Conservation (phyloP, 108 stramenopile genomes). For the Fistulifera solaris region DNA sequence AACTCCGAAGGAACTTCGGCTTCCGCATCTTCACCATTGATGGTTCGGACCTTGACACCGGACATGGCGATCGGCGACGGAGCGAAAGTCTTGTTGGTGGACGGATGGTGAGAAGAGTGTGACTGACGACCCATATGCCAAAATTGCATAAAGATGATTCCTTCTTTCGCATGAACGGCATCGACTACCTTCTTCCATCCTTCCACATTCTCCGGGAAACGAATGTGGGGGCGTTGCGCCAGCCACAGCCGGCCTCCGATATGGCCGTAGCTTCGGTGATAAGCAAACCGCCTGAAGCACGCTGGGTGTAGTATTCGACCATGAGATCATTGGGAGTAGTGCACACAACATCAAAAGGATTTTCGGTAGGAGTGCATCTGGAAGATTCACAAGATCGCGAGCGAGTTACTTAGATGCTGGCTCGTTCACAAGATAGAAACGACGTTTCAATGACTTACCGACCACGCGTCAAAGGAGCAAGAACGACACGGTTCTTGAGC, state of each 20-base stretch:
- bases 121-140: constrained; percentile 62
- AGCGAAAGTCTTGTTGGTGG: constrained; percentile 24
- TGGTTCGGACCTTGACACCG: constrained; percentile 16
- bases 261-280: constrained; percentile 56
- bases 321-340: constrained; percentile 47
- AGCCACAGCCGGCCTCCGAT: constrained; percentile 38
- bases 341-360: constrained; percentile 16
- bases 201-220: constrained; percentile 36
- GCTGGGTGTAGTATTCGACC: constrained; percentile 48
- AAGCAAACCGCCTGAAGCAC: constrained; percentile 51
- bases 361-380: constrained; percentile 15
- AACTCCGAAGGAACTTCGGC: constrained; percentile 35
- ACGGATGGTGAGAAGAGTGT: constrained; percentile 35
- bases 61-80: constrained; percentile 16
- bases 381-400: no score
- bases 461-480: constrained; percentile 59
- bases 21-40: constrained; percentile 22
- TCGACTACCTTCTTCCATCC: constrained; percentile 60
- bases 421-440: no score
- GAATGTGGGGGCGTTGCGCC: constrained; percentile 41
- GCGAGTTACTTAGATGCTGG: no score
- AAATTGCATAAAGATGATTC: constrained; percentile 44
- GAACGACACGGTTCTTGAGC: constrained; percentile 43
- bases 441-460: constrained; percentile 18
- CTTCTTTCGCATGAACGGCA: constrained; percentile 40